Conservation (phyloP, 768 basidiomycete genomes). For the Royoungia palumana region DNA sequence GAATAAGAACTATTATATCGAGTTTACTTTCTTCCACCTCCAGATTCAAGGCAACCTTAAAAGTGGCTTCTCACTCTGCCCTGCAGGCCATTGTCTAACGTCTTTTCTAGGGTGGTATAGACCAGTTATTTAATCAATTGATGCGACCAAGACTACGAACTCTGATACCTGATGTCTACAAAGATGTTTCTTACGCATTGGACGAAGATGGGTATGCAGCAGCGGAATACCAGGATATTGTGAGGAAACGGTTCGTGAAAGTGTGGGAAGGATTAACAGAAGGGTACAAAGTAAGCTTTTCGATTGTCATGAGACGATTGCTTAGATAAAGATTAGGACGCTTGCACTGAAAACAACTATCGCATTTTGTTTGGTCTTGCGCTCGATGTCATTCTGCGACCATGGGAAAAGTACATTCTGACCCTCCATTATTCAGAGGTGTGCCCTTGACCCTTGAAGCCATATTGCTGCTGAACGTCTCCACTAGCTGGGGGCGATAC, state of each 20-base stretch:
- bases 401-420: conserved; percentile 89
- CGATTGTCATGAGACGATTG: background rate
- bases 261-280: conserved; percentile 84
- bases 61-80: conserved; percentile 45
- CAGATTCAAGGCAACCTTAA: conserved; percentile 69
- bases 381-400: conserved; percentile 84
- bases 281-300: conserved; percentile 71
- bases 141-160: conserved; percentile 83
- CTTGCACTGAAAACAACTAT: conserved; percentile 86
- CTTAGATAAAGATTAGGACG: conserved; percentile 49
- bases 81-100: conserved; percentile 2
- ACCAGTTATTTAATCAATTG: conserved; percentile 94
- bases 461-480: background rate
- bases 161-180: conserved; percentile 84
- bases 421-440: conserved; percentile 88
- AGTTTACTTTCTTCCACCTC: conserved; percentile 51
- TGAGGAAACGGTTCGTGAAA: conserved; percentile 87
- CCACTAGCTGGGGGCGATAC: conserved; percentile 84
- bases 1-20: conserved; percentile 46
- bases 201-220: conserved; percentile 84
- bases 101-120: conserved; percentile 64
- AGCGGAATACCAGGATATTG: conserved; percentile 81
- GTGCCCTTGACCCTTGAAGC: conserved; percentile 13
- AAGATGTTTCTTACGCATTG: conserved; percentile 81
- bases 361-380: conserved; percentile 81